These are phyloP conservation scores for Clarireedia homoeocarpa DNA, from an alignment of 2,329 filamentous ascomycete genomes.

Conservation along the genomic window DNA sequence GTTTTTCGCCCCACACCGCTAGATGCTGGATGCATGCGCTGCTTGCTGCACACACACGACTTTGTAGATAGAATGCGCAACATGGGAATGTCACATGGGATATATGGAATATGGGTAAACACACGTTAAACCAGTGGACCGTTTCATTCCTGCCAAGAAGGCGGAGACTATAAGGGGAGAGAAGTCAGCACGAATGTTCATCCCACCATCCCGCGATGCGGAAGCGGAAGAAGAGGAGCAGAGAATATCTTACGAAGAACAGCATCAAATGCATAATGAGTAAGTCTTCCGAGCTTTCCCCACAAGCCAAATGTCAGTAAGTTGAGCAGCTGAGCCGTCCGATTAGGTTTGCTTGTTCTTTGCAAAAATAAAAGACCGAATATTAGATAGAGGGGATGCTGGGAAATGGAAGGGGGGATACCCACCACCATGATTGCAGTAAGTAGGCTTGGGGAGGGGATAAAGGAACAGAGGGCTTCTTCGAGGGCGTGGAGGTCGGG, in stretches of 20 bases:
- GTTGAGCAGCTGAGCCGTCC: slow-evolving; percentile 47
- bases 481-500: not conserved
- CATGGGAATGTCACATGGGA: not conserved
- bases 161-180: slow-evolving; percentile 64
- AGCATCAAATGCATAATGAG: slow-evolving; percentile 94
- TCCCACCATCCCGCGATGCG: not conserved
- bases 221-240: not conserved
- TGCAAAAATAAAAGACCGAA: not conserved
- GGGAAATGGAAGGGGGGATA: slow-evolving; percentile 14
- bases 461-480: not conserved
- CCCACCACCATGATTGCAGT: slow-evolving; percentile 35
- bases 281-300: slow-evolving; percentile 82
- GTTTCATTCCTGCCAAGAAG: slow-evolving; percentile 93
- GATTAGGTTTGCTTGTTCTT: slow-evolving; percentile 34
- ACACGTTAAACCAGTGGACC: slow-evolving; percentile 96
- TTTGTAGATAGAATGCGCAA: not conserved
- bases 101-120: slow-evolving; percentile 33
- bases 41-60: no score
- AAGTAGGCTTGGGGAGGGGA: not conserved
- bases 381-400: not conserved
- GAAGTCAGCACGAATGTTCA: not conserved
- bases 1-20: slow-evolving; percentile 11
- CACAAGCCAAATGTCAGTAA: slow-evolving; percentile 61
- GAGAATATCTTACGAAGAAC: slow-evolving; percentile 61
- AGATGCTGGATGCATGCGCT: no score